A percentile compares a stretch with the other conserved stretches of the same genome.
Conservation (phyloP, 805 yeast genomes). For the Ogataea pilisensis region DNA sequence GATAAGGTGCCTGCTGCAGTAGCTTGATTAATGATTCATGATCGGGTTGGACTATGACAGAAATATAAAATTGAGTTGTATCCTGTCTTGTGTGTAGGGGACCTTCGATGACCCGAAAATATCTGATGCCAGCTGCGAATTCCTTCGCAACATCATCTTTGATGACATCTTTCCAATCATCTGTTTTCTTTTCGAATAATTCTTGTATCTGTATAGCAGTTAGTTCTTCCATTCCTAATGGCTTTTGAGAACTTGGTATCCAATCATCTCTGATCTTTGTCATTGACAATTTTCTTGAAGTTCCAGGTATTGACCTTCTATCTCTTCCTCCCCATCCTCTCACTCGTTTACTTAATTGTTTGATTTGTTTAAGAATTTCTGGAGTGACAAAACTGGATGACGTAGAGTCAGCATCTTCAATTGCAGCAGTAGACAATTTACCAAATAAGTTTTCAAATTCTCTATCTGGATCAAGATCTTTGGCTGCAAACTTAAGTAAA, state of each 20-base stretch:
- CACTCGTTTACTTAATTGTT: slow-evolving; percentile 50
- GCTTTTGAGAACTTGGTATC: slow-evolving; percentile 65
- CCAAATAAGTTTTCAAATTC: slow-evolving; percentile 73
- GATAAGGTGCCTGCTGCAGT: slow-evolving; percentile 64
- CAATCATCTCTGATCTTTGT: slow-evolving; percentile 78
- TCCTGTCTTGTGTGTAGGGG: slow-evolving; percentile 30
- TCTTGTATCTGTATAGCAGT: slow-evolving; percentile 38
- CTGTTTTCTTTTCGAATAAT: slow-evolving; percentile 29
- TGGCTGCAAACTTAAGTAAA: slow-evolving; percentile 42
- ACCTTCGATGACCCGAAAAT: slow-evolving; percentile 47
- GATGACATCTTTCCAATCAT: slow-evolving; percentile 51
- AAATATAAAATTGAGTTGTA: slow-evolving; percentile 46
- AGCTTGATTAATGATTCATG: slow-evolving; percentile 65
- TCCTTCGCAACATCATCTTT: slow-evolving; percentile 35
- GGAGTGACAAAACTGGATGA: slow-evolving; percentile 67
- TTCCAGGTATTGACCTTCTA: slow-evolving; percentile 68
- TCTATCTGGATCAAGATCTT: slow-evolving; percentile 68
- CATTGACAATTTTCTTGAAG: slow-evolving; percentile 58
- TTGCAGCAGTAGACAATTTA: slow-evolving; percentile 58
- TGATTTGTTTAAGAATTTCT: slow-evolving; percentile 61
- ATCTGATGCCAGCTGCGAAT: slow-evolving; percentile 45
- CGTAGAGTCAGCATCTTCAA: slow-evolving; percentile 74
- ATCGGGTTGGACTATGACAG: slow-evolving; percentile 71
- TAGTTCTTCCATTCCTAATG: slow-evolving; percentile 57
- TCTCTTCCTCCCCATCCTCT: slow-evolving; percentile 87